phyloP scores from a whole-genome alignment of 106 monocot species.

The Dendrobium officinale region DNA sequence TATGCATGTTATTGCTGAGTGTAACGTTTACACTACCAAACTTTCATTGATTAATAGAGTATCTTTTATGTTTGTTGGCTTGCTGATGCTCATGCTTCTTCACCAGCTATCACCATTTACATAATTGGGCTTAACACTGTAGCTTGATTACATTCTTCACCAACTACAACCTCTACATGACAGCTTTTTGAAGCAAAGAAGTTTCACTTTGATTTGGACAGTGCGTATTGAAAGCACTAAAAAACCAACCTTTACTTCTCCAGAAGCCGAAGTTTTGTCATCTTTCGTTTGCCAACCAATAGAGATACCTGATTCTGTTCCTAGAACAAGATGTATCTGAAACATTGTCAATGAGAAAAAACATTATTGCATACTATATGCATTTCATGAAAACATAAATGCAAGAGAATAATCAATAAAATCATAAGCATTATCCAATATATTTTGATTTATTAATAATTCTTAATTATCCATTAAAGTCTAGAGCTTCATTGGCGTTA shows the following conservation, averaged over 20 bases:
- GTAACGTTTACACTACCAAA: neutral
- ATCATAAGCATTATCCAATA: neutral
- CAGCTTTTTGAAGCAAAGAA: neutral
- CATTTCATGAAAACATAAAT: neutral
- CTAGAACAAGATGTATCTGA: conserved; percentile 90
- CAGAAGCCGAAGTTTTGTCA: conserved; percentile 79
- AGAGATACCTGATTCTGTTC: conserved; percentile 73
- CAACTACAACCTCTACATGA: neutral
- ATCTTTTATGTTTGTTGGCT: neutral
- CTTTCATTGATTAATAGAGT: neutral
- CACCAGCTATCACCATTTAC: neutral
- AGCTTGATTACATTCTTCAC: neutral
- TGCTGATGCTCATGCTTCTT: too few relatives aligned
- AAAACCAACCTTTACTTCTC: conserved; percentile 75
- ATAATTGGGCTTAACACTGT: neutral
- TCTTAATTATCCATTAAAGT: neutral
- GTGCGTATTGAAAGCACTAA: neutral
- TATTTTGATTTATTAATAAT: neutral
- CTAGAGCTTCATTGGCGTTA: neutral
- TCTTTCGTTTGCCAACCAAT: conserved; percentile 98
- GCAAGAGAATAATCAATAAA: neutral
- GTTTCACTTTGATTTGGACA: neutral
- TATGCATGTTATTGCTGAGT: neutral
- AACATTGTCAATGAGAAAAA: conserved; percentile 10
- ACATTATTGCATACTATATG: neutral